These are phyloP conservation scores for Tolypocladium sp. DNA, from an alignment of 2,329 filamentous ascomycete species.

Conservation along the genomic window DNA sequence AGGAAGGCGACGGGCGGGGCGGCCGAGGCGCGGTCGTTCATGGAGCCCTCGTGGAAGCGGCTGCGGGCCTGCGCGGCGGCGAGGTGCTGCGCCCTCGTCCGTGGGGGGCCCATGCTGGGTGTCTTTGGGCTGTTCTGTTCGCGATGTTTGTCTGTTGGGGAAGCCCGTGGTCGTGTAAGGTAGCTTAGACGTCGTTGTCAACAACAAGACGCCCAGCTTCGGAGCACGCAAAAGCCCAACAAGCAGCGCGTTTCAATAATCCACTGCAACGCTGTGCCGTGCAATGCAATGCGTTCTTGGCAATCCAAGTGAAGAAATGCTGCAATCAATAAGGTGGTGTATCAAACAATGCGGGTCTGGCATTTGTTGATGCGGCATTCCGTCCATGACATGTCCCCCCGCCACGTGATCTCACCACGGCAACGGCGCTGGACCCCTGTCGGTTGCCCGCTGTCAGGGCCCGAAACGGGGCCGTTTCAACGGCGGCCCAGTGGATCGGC, in stretches of 20 bases:
- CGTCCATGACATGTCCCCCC: neutral
- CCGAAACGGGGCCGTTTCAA: neutral
- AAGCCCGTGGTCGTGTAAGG: neutral
- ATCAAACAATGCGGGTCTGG: neutral
- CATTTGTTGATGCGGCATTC: neutral
- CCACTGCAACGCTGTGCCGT: neutral
- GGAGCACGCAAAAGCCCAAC: neutral
- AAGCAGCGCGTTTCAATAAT: neutral
- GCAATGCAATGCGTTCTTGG: neutral
- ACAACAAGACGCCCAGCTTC: neutral
- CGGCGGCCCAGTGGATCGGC: neutral
- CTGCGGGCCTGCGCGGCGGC: conserved; percentile 24
- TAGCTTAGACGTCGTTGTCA: neutral
- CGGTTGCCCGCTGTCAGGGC: neutral
- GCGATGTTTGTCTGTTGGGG: neutral
- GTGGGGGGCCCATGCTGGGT: conserved; percentile 16
- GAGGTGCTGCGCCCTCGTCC: conserved; percentile 19
- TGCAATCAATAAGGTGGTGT: neutral
- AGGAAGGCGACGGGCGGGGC: conserved; percentile 62
- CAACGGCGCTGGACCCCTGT: conserved; percentile 10
- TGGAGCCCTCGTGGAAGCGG: conserved; percentile 70
- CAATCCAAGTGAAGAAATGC: neutral
- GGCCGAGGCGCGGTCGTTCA: conserved; percentile 71
- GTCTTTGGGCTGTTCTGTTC: neutral
- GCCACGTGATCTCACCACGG: conserved; percentile 24